phyloP scores from a whole-genome alignment of 768 basidiomycete genomes.

The Multifurca ochricompacta region DNA sequence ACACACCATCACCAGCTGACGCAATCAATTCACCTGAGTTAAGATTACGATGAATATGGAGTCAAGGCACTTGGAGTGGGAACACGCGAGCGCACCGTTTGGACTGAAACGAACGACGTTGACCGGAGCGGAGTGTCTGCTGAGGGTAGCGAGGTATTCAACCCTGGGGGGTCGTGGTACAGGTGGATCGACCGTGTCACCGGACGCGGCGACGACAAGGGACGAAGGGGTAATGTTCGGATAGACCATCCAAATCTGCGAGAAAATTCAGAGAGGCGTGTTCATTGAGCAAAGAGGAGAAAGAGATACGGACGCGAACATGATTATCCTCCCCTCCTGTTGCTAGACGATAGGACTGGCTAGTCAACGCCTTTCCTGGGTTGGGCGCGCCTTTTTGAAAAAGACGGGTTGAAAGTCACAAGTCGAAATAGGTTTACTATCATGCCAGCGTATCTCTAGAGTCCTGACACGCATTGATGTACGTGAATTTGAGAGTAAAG shows the following conservation, averaged over 20 bases:
- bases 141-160: slow-evolving; percentile 92
- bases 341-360: slow-evolving; percentile 81
- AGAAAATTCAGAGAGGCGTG: neutral
- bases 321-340: slow-evolving; percentile 97
- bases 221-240: slow-evolving; percentile 76
- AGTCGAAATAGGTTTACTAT: slow-evolving; percentile 89
- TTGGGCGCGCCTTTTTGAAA: slow-evolving; percentile 73
- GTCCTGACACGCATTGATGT: slow-evolving; percentile 73
- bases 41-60: neutral
- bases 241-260: slow-evolving; percentile 88
- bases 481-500: slow-evolving; percentile 10
- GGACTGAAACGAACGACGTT: slow-evolving; percentile 97
- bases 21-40: slow-evolving; percentile 81
- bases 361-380: slow-evolving; percentile 48
- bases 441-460: slow-evolving; percentile 95
- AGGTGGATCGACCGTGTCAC: slow-evolving; percentile 26
- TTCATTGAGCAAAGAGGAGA: neutral
- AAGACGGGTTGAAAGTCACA: slow-evolving; percentile 90
- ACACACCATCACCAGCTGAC: slow-evolving; percentile 93
- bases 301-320: slow-evolving; percentile 67
- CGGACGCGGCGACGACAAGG: slow-evolving; percentile 37
- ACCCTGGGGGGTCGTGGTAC: slow-evolving; percentile 69
- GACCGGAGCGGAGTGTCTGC: slow-evolving; percentile 87
- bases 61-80: slow-evolving; percentile 1
- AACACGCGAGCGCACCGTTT: slow-evolving; percentile 50